phyloP scores from a whole-genome alignment of 2,329 filamentous ascomycete species.

The Paraphaeosphaeria minitans region DNA sequence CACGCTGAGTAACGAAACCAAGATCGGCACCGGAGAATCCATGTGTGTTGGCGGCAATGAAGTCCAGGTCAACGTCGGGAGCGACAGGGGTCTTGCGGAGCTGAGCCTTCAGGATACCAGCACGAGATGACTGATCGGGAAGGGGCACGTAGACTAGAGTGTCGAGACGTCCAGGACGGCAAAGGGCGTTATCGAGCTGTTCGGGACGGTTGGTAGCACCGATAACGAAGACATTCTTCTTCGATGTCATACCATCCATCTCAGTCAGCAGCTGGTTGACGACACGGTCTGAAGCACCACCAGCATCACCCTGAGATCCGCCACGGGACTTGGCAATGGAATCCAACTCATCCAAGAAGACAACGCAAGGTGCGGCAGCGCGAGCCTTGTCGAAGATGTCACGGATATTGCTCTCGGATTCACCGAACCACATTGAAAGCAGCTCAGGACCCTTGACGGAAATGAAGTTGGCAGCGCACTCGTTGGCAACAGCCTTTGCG shows the following conservation, averaged over 20 bases:
- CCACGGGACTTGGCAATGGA: constrained; percentile 99
- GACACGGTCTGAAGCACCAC: constrained; percentile 97
- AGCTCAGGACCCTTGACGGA: constrained; percentile 98
- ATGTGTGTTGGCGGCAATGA: constrained; percentile 95
- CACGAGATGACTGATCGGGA: constrained; percentile 87
- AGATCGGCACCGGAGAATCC: constrained; percentile 99
- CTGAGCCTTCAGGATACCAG: constrained; percentile 90
- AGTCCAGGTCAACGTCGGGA: constrained; percentile 82
- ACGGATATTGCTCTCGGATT: constrained; percentile 99
- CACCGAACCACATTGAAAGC: constrained; percentile 99
- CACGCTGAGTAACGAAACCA: constrained; percentile 97
- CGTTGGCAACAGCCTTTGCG: constrained; percentile 98
- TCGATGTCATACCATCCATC: constrained; percentile 99
- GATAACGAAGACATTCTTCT: constrained; percentile 99
- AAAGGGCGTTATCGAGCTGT: constrained; percentile 96
- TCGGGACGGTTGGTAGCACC: constrained; percentile 98
- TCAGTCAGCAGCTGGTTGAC: constrained; percentile 99
- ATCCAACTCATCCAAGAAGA: constrained; percentile 98
- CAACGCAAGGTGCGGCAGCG: constrained; percentile 95
- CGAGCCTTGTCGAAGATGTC: constrained; percentile 99
- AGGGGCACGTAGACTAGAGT: constrained; percentile 98
- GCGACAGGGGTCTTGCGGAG: constrained; percentile 97
- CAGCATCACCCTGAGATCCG: constrained; percentile 92
- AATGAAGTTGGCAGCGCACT: constrained; percentile 99
- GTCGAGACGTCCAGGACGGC: constrained; percentile 97